Conservation (phyloP, 495 filamentous ascomycete species). For the Aspergillus campestris region DNA sequence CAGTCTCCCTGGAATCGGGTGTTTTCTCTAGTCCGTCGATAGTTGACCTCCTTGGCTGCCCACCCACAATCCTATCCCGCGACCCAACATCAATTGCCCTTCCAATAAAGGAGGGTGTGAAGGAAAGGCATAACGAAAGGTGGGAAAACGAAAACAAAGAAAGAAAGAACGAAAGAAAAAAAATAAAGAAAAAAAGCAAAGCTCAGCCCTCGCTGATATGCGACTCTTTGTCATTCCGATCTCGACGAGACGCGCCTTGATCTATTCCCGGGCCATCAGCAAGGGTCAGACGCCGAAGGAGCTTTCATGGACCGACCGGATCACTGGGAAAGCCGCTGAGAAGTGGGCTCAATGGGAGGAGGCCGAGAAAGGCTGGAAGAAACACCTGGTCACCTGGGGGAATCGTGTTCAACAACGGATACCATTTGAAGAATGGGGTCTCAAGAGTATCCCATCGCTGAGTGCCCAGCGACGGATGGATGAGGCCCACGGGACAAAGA, state of each 20-base stretch:
- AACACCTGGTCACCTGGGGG: constrained; percentile 72
- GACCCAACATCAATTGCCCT: no score
- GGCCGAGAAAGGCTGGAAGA: constrained; percentile 78
- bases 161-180: background rate
- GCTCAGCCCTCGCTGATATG: constrained; percentile 45
- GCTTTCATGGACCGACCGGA: constrained; percentile 50
- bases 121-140: no score
- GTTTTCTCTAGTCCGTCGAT: constrained; percentile 13
- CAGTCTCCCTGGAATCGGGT: constrained; percentile 9
- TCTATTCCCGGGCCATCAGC: constrained; percentile 77
- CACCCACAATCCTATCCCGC: background rate
- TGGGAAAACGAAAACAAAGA: background rate
- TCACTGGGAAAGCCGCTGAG: constrained; percentile 57
- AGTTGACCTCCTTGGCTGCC: constrained; percentile 10
- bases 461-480: constrained; percentile 55
- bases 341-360: constrained; percentile 86
- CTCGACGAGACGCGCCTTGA: constrained; percentile 79
- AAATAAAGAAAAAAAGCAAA: background rate
- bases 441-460: constrained; percentile 88
- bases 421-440: constrained; percentile 93
- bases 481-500: constrained; percentile 53
- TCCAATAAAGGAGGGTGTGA: no score
- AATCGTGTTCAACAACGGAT: constrained; percentile 79
- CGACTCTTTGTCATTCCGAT: constrained; percentile 93
- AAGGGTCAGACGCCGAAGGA: constrained; percentile 34